Base-by-base conservation (phyloP, 176 grass and related monocot genomes). In the Typha latifolia region DNA sequence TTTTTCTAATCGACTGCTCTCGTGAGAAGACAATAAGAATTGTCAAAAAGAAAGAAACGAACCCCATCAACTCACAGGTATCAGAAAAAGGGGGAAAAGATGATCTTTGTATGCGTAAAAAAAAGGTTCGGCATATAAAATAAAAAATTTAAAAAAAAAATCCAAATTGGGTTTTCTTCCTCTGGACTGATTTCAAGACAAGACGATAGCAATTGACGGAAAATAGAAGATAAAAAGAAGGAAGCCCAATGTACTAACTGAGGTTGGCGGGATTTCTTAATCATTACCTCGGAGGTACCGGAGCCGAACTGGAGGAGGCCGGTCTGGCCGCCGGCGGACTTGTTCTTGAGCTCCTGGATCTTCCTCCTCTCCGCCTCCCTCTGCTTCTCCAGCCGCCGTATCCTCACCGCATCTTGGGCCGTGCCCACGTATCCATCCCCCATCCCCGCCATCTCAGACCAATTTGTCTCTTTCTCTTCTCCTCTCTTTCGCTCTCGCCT, bases 301-400 rank as follows among this genome's bases (percentile, higher is more conserved):
- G 89, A 99, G 48, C 94, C 94, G 67, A 99, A 99, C 86, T 99
- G 94, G 73, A 99, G 94, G 69, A 99, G 94, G 14, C 94, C 89
- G 12, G 89, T 84, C 77, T 96, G 86, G 14, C 73, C 89, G 49
- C 65, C 70, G 71, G 77, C 83, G 31, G 84, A 90, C 72, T 96
- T 96, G 80, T 62, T 89, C 80, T 91, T 91, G 64, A 95, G 80
- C 74, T 96, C 88, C 72, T 96, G 84, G 68, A 96, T 88, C 85
- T 91, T 96, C 20, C 92, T 85, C 56, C 86, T 85, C 85, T 96
- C 92, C 20, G 89, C 85, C 81, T 99, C 94, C 13, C 89, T 80
- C 84, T 99, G 94, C 81, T 99, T 99, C 94, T 99, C 79, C 62
- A 99, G 67, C 64, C 94, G 85, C 82, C 94, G 94, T 74, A 99